These are phyloP conservation scores for Marsdenia floribunda DNA, from an alignment of 257 asterid species.

Conservation along the genomic window DNA sequence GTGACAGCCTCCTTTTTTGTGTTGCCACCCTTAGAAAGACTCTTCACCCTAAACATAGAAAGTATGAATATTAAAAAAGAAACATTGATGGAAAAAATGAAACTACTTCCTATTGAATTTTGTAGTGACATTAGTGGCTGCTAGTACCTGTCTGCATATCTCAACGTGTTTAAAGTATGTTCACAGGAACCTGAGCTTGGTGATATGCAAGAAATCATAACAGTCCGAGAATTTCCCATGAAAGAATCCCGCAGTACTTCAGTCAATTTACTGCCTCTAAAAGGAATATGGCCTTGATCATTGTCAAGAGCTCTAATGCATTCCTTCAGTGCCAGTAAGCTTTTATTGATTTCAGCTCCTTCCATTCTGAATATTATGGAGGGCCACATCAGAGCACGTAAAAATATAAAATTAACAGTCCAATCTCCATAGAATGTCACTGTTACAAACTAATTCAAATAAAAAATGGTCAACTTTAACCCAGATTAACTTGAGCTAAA, in stretches of 20 bases:
- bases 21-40: slow-evolving; percentile 84
- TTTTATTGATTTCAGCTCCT: slow-evolving; percentile 99
- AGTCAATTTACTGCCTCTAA: slow-evolving; percentile 96
- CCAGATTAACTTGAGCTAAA: slow-evolving; percentile 2
- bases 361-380: slow-evolving; percentile 67
- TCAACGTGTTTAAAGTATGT: slow-evolving; percentile 86
- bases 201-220: slow-evolving; percentile 89
- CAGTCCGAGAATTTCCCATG: slow-evolving; percentile 94
- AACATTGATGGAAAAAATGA: not conserved
- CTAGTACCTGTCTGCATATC: slow-evolving; percentile 93
- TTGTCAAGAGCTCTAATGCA: slow-evolving; percentile 98
- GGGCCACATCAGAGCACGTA: not conserved
- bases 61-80: slow-evolving; percentile 10
- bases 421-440: not conserved
- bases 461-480: not conserved
- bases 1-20: slow-evolving; percentile 66
- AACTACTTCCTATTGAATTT: not conserved
- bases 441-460: not conserved
- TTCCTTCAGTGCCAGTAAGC: slow-evolving; percentile 96
- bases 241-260: slow-evolving; percentile 93
- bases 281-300: slow-evolving; percentile 97
- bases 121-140: not conserved
- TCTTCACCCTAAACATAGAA: slow-evolving; percentile 63
- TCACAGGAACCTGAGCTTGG: slow-evolving; percentile 96
- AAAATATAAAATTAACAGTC: not conserved